Evolutionary conservation across 2,329 filamentous ascomycete species (phyloP).

Genomic region (Ceratocystis papillata): DNA sequence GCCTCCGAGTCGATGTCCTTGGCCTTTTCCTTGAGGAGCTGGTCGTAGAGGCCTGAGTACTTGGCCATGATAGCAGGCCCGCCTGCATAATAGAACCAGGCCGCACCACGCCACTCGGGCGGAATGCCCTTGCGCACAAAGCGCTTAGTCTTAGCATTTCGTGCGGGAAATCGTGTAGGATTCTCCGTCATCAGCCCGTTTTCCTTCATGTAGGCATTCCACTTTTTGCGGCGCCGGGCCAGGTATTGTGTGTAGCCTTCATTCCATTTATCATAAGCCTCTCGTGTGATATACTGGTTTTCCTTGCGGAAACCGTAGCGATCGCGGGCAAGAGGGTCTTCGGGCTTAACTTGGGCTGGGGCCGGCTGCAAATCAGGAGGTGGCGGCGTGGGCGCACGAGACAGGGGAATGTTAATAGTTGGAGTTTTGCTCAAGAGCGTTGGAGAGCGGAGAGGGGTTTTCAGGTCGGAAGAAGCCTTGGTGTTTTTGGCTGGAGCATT

Average conservation of each 20-base stretch:
- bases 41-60: slow-evolving; percentile 65
- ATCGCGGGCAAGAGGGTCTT: slow-evolving; percentile 52
- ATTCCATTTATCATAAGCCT: slow-evolving; percentile 77
- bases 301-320: slow-evolving; percentile 88
- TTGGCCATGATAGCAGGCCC: slow-evolving; percentile 69
- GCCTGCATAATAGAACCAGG: slow-evolving; percentile 94
- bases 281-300: slow-evolving; percentile 63
- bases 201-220: slow-evolving; percentile 66
- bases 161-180: slow-evolving; percentile 68
- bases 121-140: slow-evolving; percentile 91
- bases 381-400: slow-evolving; percentile 25
- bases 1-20: slow-evolving; percentile 70
- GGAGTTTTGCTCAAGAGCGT: slow-evolving; percentile 21
- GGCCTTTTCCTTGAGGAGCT: slow-evolving; percentile 53
- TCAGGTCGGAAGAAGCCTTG: slow-evolving; percentile 2
- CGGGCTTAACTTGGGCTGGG: slow-evolving; percentile 33
- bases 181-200: slow-evolving; percentile 59
- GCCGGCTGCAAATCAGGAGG: slow-evolving; percentile 27
- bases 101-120: slow-evolving; percentile 84
- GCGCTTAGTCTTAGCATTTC: slow-evolving; percentile 72
- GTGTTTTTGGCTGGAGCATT: neutral
- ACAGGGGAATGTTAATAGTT: slow-evolving; percentile 22
- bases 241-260: slow-evolving; percentile 63
- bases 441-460: slow-evolving; percentile 21
- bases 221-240: slow-evolving; percentile 66